Evolutionary conservation across 164 flowering plant genomes (phyloP), one percentile per base, ranked within the genome.

Genomic region (Kalanchoe fedtschenkoi): DNA sequence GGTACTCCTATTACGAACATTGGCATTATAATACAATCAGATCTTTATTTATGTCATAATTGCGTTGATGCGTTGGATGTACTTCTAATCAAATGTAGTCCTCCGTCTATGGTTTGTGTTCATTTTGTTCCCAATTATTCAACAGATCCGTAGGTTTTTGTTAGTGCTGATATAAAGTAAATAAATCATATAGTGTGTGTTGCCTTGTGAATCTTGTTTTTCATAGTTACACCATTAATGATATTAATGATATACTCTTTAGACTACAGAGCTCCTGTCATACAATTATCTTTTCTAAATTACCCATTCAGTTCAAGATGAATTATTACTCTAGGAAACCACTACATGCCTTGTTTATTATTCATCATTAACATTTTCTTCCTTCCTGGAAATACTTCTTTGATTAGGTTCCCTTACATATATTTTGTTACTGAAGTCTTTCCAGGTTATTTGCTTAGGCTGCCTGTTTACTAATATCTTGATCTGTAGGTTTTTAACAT

Each of bases 401-500:
- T n/a, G n/a, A n/a, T n/a, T 2, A 51, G 2, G 11, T 43, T 21
- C 7, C 26, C 15, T 22, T 0, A 4, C 32, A 26, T 24, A 7
- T 26, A 24, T 26, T 4, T n/a, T 11, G 21, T 51, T 26, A 47
- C 54, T 22, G 54, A 21, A 2, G 5, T 47, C 54, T 47, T 11
- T 47, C n/a, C 29, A 17, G 54, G 13, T 47, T 21, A 21, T 14
- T 8, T 21, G 28, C 22, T 22, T 47, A 7, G 2, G 54, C 54
- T 21, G 14, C n/a, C n/a, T 47, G 15, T 51, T 16, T 24, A 32
- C 17, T 24, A 9, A 5, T 46, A 24, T 41, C 8, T 42, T 22
- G n/a, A 5, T 59, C 19, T 34, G 6, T 63, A 92, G 98, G 80
- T 80, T 64, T 81, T 92, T 61, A 75, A 75, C 41, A 6, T 92